Evolutionary conservation across 805 yeast species (phyloP).

Genomic region (Candida anglica): DNA sequence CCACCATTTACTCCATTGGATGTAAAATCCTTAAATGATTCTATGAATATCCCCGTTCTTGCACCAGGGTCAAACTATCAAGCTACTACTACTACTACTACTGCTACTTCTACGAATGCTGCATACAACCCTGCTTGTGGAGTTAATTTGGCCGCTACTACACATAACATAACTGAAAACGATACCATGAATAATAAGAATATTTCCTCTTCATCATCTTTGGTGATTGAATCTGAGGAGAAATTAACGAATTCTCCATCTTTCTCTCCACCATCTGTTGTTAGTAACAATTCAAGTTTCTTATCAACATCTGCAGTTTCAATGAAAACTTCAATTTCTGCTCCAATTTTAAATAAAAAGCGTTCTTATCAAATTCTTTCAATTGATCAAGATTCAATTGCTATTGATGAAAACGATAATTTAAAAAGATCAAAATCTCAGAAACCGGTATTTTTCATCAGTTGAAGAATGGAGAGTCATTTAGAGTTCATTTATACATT

Average conservation of each 20-base stretch:
- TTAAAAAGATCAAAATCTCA: conserved; percentile 22
- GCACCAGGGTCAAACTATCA: no score
- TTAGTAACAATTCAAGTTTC: not conserved
- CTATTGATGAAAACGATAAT: no score
- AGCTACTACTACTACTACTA: not conserved
- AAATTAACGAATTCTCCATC: not conserved
- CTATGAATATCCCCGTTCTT: no score
- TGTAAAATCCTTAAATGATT: no score
- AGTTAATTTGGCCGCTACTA: not conserved
- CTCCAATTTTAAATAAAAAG: not conserved
- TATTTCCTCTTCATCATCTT: no score
- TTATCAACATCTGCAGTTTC: not conserved
- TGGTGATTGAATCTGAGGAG: not conserved
- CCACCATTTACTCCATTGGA: conserved; percentile 5
- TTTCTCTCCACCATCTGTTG: not conserved
- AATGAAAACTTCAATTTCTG: not conserved
- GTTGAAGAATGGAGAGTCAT: conserved; percentile 1
- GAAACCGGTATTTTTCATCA: conserved; percentile 16
- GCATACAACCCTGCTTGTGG: not conserved
- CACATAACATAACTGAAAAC: no score
- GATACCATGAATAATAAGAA: no score
- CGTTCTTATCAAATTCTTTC: no score
- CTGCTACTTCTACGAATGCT: not conserved
- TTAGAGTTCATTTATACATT: no score
- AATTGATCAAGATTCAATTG: no score